Conservation (phyloP, 139 green algal genomes). For the Spirogloea muscicola region DNA sequence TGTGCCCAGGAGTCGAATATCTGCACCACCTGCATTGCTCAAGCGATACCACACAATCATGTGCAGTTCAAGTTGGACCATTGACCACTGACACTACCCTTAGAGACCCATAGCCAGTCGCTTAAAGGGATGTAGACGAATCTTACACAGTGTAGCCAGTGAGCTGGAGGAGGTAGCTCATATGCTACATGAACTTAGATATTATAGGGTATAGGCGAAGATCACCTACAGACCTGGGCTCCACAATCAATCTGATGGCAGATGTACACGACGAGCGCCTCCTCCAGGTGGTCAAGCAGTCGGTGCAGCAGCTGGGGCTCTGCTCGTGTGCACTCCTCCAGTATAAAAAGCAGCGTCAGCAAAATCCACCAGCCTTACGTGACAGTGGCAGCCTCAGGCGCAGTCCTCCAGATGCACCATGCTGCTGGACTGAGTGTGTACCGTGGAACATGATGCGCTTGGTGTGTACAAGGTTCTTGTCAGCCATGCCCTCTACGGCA, state of each 20-base stretch:
- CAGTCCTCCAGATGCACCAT: background rate
- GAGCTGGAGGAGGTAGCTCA: background rate
- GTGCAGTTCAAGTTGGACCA: background rate
- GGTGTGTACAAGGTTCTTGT: constrained; percentile 70
- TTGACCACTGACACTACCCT: background rate
- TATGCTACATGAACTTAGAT: background rate
- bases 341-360: too few relatives aligned
- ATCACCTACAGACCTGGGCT: constrained; percentile 48
- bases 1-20: constrained; percentile 98
- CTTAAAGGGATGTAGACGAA: background rate
- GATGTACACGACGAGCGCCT: constrained; percentile 77
- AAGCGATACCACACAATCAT: background rate
- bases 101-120: background rate
- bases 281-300: constrained; percentile 81
- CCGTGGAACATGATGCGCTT: constrained; percentile 66
- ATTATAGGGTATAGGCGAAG: background rate
- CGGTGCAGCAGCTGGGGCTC: constrained; percentile 81
- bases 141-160: background rate
- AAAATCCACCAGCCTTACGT: background rate
- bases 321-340: background rate
- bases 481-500: constrained; percentile 81
- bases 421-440: too few relatives aligned
- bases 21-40: constrained; percentile 77
- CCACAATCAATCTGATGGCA: constrained; percentile 91
- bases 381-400: background rate